Evolutionary conservation across 179 eudicot species (phyloP).

Genomic region (Camellia oleifera): DNA sequence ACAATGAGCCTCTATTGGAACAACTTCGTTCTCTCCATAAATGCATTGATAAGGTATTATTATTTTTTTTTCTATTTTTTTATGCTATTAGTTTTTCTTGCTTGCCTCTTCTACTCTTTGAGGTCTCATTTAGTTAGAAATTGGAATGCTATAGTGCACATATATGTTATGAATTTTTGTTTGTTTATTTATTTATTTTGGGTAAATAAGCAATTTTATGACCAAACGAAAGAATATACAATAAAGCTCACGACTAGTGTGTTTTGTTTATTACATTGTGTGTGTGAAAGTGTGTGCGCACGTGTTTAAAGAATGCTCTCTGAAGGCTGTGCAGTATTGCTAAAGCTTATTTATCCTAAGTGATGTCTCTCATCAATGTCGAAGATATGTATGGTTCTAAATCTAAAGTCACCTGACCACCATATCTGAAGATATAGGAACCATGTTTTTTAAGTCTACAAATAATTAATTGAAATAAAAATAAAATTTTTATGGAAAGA

Average conservation of each 20-base stretch:
- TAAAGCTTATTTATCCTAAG: background rate
- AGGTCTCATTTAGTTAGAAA: background rate
- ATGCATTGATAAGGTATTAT: slow-evolving; percentile 76
- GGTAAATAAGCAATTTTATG: too few relatives aligned
- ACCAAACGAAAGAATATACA: too few relatives aligned
- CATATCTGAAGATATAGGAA: background rate
- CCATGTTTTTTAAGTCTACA: background rate
- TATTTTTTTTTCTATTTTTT: background rate
- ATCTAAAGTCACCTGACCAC: background rate
- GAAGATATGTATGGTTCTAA: background rate
- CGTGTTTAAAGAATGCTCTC: too few relatives aligned
- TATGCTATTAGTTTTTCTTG: background rate
- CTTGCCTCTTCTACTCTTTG: background rate
- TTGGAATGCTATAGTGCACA: too few relatives aligned
- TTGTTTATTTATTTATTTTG: background rate
- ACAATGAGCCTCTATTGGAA: slow-evolving; percentile 62
- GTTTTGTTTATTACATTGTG: too few relatives aligned
- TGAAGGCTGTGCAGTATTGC: background rate
- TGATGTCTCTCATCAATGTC: background rate
- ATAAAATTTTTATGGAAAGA: too few relatives aligned
- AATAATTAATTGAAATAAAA: background rate
- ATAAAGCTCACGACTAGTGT: background rate
- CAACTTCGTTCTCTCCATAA: slow-evolving; percentile 83
- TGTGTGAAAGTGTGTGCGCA: too few relatives aligned
- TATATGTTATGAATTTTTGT: background rate